Evolutionary conservation across 257 asterid species (phyloP), one percentile per base, ranked within the genome.

Genomic region (Eustoma russellianum): DNA sequence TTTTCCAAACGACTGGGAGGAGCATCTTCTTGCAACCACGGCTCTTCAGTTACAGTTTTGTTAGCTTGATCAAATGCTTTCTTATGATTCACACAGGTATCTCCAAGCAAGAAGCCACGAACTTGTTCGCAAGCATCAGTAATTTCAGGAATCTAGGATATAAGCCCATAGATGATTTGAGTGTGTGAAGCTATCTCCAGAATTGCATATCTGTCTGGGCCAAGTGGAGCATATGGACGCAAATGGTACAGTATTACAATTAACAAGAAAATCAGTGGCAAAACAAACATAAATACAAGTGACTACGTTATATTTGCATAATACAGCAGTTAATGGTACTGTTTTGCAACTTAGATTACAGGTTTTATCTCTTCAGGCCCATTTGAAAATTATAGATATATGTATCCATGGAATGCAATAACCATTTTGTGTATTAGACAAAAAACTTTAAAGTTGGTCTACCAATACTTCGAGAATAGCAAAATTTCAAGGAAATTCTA

Each of bases 201-300:
- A 57, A 87, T 65, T 43, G 73, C 50, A 9, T 94, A 78, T 74
- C 68, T 77, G 72, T 91, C 98, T 12, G 84, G 64, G 58, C 98
- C 97, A 57, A 91, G 94, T 57, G 67, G 89, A 24, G 98, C 80
- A 46, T 59, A 70, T 17, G 98, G 98, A 28, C 98, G 96, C 49
- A 87, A 66, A 62, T 63, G 71, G 63, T 84, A 91, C 98, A 86
- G 80, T 56, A 46, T 44, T 44, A 61, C 48, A 61, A 13, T 33
- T 30, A 71, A 53, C 50, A 16, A 49, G 38, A 28, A 13, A 15
- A 52, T 66, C 57, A 67, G 44, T 48, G 35, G 19, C 24, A 38
- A 9, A 50, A 49, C 48, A 34, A 41, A 61, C 57, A 55, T 17
- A 18, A 30, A 44, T 16, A 11, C 46, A 48, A 24, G 30, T 24